Conservation (phyloP, 768 basidiomycete species). For the Lactifluus volemus region DNA sequence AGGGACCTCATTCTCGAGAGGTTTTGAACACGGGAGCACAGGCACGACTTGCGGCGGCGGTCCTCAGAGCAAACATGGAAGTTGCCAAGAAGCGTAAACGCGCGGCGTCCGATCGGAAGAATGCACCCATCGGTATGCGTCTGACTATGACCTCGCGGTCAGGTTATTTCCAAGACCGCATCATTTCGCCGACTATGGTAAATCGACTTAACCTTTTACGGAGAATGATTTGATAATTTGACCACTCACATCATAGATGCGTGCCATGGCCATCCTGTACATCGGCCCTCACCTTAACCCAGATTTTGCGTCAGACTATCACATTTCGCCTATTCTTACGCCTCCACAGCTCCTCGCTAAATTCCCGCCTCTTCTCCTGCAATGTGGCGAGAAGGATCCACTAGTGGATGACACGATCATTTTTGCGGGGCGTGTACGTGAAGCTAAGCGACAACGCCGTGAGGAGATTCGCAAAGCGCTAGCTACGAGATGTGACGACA, state of each 20-base stretch:
- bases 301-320: conserved; percentile 91
- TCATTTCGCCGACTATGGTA: conserved; percentile 95
- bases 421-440: conserved; percentile 89
- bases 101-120: conserved; percentile 20
- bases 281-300: conserved; percentile 92
- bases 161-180: conserved; percentile 88
- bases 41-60: conserved; percentile 13
- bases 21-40: conserved; percentile 8
- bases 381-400: conserved; percentile 89
- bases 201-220: conserved; percentile 25
- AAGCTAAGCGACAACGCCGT: conserved; percentile 84
- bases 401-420: conserved; percentile 98
- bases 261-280: conserved; percentile 97
- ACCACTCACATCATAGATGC: conserved; percentile 55
- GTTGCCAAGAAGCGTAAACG: conserved; percentile 16
- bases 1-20: not conserved
- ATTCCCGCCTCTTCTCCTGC: conserved; percentile 90
- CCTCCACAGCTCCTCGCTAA: conserved; percentile 77
- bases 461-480: conserved; percentile 56
- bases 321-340: conserved; percentile 90
- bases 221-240: not conserved
- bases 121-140: conserved; percentile 66
- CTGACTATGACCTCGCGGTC: conserved; percentile 94
- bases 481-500: conserved; percentile 48
- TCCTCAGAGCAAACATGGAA: conserved; percentile 14